Base-by-base conservation (phyloP, 441 rosid genomes). In the Gossypium laxum region DNA sequence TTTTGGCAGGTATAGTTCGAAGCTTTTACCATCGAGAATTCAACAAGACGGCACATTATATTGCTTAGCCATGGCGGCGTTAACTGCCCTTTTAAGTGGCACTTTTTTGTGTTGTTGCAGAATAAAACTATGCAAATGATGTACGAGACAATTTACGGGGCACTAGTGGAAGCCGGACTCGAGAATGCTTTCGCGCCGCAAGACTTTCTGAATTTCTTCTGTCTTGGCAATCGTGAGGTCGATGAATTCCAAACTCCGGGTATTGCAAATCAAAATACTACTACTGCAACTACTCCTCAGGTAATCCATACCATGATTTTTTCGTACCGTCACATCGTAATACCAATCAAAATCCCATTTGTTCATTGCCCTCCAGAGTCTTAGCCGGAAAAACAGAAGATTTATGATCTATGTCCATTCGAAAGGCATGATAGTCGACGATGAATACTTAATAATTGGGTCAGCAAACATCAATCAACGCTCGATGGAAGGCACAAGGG, bases 321-420 rank as follows among this genome's bases (percentile, higher is more conserved):
- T 5, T 5, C 7, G 7, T 30, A 30, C 1, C 0, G 1, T 5
- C 38, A 30, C 38, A 30, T 30, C 38, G 38, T 30, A 7, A 30
- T 30, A 30, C 38, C 38, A 30, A 30, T 30, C 7, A 30, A 5
- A 30, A 30, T 30, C 34, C 38, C 38, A 30, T 5, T 30, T 30
- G 38, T 30, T 30, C 38, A 5, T 52, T 56, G n/a, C 67, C 26
- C 5, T 71, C 28, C 80, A 92, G 95, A 86, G 83, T 73, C 86
- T 72, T 58, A 71, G 85, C 76, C 72, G 47, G 68, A 92, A 80
- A 78, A 91, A 82, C 77, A 74, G 93, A 58, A 80, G 98, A 68
- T 95, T 95, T 81, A 94, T 94, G 99, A 86, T 94, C 43, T 94
- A 94, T 78, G 99, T 94, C 58, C 99, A 94, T 80, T 90, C 98